Conservation (phyloP, 2,329 filamentous ascomycete species). For the Xylaria sp. region DNA sequence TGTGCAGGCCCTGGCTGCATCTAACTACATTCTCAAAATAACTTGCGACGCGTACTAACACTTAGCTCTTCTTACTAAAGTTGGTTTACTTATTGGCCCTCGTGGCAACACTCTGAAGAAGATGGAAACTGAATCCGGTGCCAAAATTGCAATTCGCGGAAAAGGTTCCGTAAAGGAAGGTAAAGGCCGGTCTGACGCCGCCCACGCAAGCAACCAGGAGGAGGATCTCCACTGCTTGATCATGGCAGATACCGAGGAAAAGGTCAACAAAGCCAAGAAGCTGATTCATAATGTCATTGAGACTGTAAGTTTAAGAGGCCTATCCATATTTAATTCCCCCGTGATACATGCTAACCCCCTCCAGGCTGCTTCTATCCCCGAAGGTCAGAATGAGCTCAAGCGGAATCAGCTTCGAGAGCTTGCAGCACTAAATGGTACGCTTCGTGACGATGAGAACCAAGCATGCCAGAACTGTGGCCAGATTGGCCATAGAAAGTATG, state of each 20-base stretch:
- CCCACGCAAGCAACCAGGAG: conserved; percentile 99
- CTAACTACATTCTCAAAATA: conserved; percentile 45
- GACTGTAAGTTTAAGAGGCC: conserved; percentile 69
- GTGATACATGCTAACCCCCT: conserved; percentile 28
- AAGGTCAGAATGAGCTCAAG: conserved; percentile 99
- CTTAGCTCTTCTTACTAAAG: conserved; percentile 87
- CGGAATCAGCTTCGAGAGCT: conserved; percentile 97
- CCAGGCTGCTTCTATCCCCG: conserved; percentile 95
- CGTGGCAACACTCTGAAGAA: conserved; percentile 99
- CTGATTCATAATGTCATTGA: conserved; percentile 98
- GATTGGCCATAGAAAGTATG: conserved; percentile 98
- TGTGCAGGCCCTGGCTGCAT: conserved; percentile 40
- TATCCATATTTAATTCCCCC: not conserved
- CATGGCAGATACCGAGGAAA: conserved; percentile 99
- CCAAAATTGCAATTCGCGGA: conserved; percentile 99
- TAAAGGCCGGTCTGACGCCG: conserved; percentile 97
- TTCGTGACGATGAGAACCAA: conserved; percentile 98
- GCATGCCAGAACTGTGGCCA: conserved; percentile 99
- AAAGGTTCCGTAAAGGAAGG: conserved; percentile 99
- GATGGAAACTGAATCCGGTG: conserved; percentile 96
- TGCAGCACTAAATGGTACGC: conserved; percentile 95
- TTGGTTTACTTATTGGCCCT: conserved; percentile 99
- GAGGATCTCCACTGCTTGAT: conserved; percentile 98
- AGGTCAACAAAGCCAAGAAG: conserved; percentile 99
- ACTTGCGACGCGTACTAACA: conserved; percentile 75